Evolutionary conservation across 2,329 filamentous ascomycete species (phyloP), one percentile per base, ranked within the genome.

Genomic region (Fusarium nelsonii): DNA sequence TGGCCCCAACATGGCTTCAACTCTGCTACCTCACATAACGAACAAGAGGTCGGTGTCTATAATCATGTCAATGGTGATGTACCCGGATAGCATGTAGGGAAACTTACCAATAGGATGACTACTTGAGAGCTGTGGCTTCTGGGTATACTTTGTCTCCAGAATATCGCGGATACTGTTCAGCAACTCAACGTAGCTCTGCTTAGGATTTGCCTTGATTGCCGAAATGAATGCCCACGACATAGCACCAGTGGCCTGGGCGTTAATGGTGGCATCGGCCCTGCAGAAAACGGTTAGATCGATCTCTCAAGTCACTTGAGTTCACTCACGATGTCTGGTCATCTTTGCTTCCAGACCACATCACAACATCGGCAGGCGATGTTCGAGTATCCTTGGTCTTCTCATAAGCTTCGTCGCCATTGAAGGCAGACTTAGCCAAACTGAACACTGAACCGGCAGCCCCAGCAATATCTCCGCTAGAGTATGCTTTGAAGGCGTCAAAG

Each of bases 151-250:
- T 39, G 88, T 88, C 71, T 92, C 84, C 62, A 99, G 84, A 76
- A 97, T 91, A 59, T 97, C 94, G 60, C 96, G 92, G 75, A 99
- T 94, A 80, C 91, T 97, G 85, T 97, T 98, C 72, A 99, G 87
- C 60, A 99, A 84, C 84, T 97, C 91, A 51, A 98, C 92, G 77
- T 99, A 99, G 82, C 92, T 97, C 84, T 98, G 96, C 78, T 97
- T 91, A 1, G 93, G 93, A 77, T 97, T 97, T 83, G 94, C 93
- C 84, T 92, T 94, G 76, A 98, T 86, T 20, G 94, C 91, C 2
- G 87, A 90, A 79, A 99, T 96, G 79, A 99, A 99, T 3, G 96
- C 96, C 89, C 92, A 97, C 5, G 94, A 97, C 96, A 99, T 98
- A 79, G 96, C 96, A 57, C 96, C 96, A 0, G 96, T 99, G 34